phyloP scores from a whole-genome alignment of 768 basidiomycete genomes.

The Rhizopogon vesiculosus region DNA sequence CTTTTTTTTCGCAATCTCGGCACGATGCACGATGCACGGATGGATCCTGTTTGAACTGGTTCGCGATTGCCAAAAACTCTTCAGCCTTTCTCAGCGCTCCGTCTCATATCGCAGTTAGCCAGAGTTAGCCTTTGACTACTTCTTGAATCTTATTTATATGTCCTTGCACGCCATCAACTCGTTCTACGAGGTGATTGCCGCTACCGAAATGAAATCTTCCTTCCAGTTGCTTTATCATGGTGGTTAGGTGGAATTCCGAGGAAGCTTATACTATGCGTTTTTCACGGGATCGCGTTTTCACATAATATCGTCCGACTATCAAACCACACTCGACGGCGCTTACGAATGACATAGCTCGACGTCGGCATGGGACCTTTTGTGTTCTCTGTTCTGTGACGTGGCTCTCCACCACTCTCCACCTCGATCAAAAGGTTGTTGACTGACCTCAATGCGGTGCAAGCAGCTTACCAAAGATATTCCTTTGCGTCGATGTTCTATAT shows the following conservation, averaged over 20 bases:
- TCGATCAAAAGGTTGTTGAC: neutral
- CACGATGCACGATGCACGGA: conserved; percentile 1
- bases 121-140: conserved; percentile 12
- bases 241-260: neutral
- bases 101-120: conserved; percentile 17
- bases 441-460: neutral
- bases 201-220: neutral
- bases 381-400: neutral
- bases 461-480: neutral
- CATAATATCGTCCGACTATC: neutral
- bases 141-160: conserved; percentile 18
- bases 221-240: neutral
- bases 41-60: conserved; percentile 6
- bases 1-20: conserved; percentile 13
- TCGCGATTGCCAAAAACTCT: conserved; percentile 12
- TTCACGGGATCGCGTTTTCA: neutral
- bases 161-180: neutral
- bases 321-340: neutral
- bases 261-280: neutral
- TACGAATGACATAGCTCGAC: neutral
- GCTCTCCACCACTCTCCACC: neutral
- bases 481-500: neutral
- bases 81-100: conserved; percentile 6
- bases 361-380: conserved; percentile 2
- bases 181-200: neutral